Evolutionary conservation across 2,329 filamentous ascomycete species (phyloP).

Genomic region (Emydomyces testavorans): DNA sequence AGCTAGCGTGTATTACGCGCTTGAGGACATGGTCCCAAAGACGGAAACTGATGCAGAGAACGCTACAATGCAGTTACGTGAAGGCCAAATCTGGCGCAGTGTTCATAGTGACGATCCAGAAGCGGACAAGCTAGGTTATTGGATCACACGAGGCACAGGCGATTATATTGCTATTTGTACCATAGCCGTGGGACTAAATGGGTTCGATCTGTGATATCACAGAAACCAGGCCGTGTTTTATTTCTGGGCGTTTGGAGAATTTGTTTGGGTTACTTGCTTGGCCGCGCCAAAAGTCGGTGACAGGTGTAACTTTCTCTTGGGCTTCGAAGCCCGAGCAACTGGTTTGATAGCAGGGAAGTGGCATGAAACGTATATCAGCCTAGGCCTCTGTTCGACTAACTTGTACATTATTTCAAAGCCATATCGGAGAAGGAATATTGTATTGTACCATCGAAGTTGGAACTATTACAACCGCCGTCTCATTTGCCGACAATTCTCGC

Average conservation of each 20-base stretch:
- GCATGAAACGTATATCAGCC: too few species aligned
- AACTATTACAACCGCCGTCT: too few species aligned
- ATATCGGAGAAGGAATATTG: too few species aligned
- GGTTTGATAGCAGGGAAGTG: too few species aligned
- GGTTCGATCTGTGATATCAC: background rate
- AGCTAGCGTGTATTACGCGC: conserved; percentile 1
- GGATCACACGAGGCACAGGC: background rate
- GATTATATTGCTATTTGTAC: conserved; percentile 5
- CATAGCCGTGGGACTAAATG: background rate
- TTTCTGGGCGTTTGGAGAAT: background rate
- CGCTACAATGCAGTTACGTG: background rate
- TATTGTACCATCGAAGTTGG: too few species aligned
- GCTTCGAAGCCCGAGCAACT: too few species aligned
- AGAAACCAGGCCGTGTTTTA: too few species aligned
- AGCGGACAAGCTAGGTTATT: background rate
- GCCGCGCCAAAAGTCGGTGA: too few species aligned
- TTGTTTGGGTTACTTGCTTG: background rate
- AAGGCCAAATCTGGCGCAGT: conserved; percentile 1
- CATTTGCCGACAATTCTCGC: too few species aligned
- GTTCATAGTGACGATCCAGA: background rate
- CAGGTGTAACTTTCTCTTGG: too few species aligned
- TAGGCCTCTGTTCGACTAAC: too few species aligned
- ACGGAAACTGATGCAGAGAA: background rate
- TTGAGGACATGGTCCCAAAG: background rate
- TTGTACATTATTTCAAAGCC: too few species aligned